Percentiles rank a stretch among this genome's conserved stretches.
These are phyloP conservation scores for Elaeis oleifera DNA, from an alignment of 202 grass and related monocot species.

Conservation along the genomic window DNA sequence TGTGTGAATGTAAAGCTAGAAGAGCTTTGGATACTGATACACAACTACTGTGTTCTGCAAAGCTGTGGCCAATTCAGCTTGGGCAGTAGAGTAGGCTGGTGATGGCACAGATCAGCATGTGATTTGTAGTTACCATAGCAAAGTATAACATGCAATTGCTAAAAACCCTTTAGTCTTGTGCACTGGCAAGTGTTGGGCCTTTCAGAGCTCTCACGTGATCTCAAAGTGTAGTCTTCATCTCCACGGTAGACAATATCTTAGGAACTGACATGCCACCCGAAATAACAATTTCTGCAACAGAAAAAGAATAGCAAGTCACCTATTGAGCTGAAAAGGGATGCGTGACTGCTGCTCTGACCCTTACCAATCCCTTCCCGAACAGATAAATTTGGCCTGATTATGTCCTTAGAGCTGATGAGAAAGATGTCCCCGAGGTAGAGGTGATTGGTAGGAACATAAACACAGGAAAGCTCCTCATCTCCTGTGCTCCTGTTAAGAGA, in stretches of 20 bases:
- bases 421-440: slow-evolving; percentile 74
- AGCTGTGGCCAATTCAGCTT: too few species aligned
- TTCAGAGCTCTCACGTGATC: slow-evolving; percentile 28
- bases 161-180: neutral
- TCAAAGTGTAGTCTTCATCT: slow-evolving; percentile 18
- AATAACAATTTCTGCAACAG: slow-evolving; percentile 48
- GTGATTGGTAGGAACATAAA: slow-evolving; percentile 61
- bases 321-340: neutral
- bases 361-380: slow-evolving; percentile 68
- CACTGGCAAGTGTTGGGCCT: neutral
- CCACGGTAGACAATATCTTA: slow-evolving; percentile 41
- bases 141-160: too few species aligned
- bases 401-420: slow-evolving; percentile 42
- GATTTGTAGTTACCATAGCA: too few species aligned
- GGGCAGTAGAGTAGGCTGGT: too few species aligned
- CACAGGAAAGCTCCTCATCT: slow-evolving; percentile 34
- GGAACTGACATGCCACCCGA: slow-evolving; percentile 67
- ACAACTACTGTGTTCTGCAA: too few species aligned
- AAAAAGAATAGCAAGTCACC: neutral
- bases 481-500: slow-evolving; percentile 31
- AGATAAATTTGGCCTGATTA: slow-evolving; percentile 51
- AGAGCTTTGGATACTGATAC: too few species aligned
- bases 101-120: too few species aligned
- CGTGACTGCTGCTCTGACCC: too few species aligned
- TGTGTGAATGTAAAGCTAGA: too few species aligned